These are phyloP conservation scores for Lophiostoma macrostomum DNA, from an alignment of 495 filamentous ascomycete genomes.

Conservation along the genomic window DNA sequence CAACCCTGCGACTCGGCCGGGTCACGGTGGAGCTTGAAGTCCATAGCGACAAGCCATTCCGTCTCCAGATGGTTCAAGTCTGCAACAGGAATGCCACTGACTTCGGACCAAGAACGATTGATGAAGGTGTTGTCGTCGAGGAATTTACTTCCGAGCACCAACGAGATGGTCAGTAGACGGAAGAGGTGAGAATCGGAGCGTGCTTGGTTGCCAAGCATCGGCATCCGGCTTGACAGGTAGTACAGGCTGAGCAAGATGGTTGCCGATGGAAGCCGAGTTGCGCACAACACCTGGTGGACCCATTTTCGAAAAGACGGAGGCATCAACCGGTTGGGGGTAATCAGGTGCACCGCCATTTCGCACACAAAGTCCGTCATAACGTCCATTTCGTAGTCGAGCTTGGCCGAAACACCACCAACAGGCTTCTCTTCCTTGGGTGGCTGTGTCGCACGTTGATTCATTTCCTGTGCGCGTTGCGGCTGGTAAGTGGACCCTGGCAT, in stretches of 20 bases:
- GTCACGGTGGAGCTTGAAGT: conserved; percentile 86
- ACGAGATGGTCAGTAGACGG: conserved; percentile 82
- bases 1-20: conserved; percentile 80
- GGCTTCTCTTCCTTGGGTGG: conserved; percentile 43
- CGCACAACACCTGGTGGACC: conserved; percentile 88
- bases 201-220: conserved; percentile 63
- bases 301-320: conserved; percentile 88
- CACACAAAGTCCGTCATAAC: conserved; percentile 97
- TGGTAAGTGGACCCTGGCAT: conserved; percentile 29
- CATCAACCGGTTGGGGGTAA: conserved; percentile 64
- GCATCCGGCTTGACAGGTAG: conserved; percentile 81
- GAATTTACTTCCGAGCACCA: conserved; percentile 96
- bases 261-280: conserved; percentile 89
- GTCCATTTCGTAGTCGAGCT: conserved; percentile 98
- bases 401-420: conserved; percentile 83
- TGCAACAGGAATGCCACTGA: conserved; percentile 82
- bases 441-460: conserved; percentile 26
- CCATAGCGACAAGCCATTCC: conserved; percentile 84
- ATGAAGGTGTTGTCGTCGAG: conserved; percentile 99
- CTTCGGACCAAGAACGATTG: conserved; percentile 98
- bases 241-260: conserved; percentile 92
- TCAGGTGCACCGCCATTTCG: conserved; percentile 82
- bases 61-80: conserved; percentile 89
- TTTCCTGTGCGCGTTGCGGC: conserved; percentile 33
- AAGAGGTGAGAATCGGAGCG: conserved; percentile 70